Percentiles rank a stretch among this genome's conserved stretches.
Evolutionary conservation across 164 flowering plant species (phyloP).

Genomic region (Annona cherimola): DNA sequence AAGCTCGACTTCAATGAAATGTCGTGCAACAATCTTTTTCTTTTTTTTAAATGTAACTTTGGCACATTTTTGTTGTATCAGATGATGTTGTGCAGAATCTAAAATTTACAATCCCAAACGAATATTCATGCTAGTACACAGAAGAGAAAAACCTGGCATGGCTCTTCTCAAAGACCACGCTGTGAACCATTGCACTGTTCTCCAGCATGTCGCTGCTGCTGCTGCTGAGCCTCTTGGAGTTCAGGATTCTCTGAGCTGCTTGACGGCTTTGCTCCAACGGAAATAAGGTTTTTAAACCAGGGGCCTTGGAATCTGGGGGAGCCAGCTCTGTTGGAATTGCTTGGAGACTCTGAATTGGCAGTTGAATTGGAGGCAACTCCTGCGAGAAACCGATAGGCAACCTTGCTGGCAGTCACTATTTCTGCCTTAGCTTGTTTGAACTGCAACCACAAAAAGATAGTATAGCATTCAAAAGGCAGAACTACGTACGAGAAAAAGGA

Average conservation of each 20-base stretch:
- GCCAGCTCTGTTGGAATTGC: constrained; percentile 42
- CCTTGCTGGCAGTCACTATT: constrained; percentile 89
- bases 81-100: neutral
- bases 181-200: neutral
- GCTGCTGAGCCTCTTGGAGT: constrained; percentile 27
- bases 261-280: constrained; percentile 58
- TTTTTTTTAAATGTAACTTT: neutral
- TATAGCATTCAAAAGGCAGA: neutral
- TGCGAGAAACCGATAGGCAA: constrained; percentile 74
- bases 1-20: neutral
- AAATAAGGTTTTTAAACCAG: constrained; percentile 67
- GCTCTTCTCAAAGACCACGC: neutral
- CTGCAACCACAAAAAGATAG: constrained; percentile 32
- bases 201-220: constrained; percentile 5
- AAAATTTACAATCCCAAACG: neutral
- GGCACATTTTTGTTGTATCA: neutral
- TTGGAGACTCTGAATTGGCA: constrained; percentile 40
- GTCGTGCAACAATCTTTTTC: constrained; percentile 14
- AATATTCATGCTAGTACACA: constrained; percentile 4
- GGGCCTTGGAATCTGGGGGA: constrained; percentile 49
- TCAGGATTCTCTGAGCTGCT: constrained; percentile 45
- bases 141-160: neutral
- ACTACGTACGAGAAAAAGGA: neutral
- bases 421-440: constrained; percentile 89
- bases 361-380: constrained; percentile 27